Evolutionary conservation across 2,329 filamentous ascomycete species (phyloP).

Genomic region (Aspergillus aculeatinus): DNA sequence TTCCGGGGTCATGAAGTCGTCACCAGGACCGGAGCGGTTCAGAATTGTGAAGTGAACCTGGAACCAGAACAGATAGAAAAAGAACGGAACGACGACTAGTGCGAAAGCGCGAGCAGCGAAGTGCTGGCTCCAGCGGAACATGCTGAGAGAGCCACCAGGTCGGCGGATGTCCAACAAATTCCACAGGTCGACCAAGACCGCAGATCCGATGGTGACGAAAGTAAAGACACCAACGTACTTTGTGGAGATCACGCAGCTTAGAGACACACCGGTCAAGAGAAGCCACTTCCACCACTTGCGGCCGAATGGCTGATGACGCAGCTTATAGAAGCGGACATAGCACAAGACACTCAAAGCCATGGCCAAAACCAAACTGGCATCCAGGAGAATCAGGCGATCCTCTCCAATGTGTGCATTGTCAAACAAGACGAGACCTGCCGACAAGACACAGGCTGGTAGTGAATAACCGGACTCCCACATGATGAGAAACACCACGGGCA

Average conservation of each 20-base stretch:
- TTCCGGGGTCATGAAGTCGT: constrained; percentile 98
- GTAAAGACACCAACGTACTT: constrained; percentile 98
- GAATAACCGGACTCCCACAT: constrained; percentile 99
- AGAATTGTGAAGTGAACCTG: constrained; percentile 97
- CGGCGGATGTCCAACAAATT: constrained; percentile 87
- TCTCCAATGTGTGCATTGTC: constrained; percentile 98
- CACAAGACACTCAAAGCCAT: constrained; percentile 93
- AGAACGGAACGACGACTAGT: constrained; percentile 85
- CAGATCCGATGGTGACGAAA: constrained; percentile 93
- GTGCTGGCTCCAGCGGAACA: constrained; percentile 82
- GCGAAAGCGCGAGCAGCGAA: constrained; percentile 83
- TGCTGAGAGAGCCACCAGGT: constrained; percentile 72
- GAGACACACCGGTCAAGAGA: constrained; percentile 84
- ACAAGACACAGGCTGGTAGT: constrained; percentile 84
- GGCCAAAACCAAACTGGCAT: constrained; percentile 89
- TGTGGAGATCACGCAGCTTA: constrained; percentile 97
- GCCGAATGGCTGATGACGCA: constrained; percentile 82
- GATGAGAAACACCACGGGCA: constrained; percentile 91
- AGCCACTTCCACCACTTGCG: constrained; percentile 99
- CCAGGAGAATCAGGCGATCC: constrained; percentile 89
- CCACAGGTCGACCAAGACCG: constrained; percentile 93
- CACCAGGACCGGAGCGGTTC: constrained; percentile 82
- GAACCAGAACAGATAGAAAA: constrained; percentile 99
- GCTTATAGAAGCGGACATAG: constrained; percentile 98
- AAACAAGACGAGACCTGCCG: constrained; percentile 82